Base-by-base conservation (phyloP, 2,329 filamentous ascomycete genomes). In the Grosmannia huntii region DNA sequence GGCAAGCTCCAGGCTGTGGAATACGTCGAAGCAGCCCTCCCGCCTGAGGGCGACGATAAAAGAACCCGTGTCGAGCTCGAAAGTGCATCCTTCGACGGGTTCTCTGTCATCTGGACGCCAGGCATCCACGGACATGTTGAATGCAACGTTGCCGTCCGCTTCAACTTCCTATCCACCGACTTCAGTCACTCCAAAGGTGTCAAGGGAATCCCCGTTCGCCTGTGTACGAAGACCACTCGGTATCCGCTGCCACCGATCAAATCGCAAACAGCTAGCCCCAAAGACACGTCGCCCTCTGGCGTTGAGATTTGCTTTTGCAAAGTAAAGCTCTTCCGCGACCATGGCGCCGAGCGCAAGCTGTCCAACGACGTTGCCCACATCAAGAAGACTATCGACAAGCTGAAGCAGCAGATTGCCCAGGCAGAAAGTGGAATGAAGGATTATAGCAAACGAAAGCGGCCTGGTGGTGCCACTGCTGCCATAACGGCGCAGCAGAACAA, bases 151-250 rank as follows among this genome's bases (percentile, higher is more conserved):
- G 87, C 90, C 10, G 89, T 97, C 14, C 88, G 94, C 52, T 99
- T 97, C 78, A 99, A 99, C 73, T 99, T 99, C 68, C 77, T 99
- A 0, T 99, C 94, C 0, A 99, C 94, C 10, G 94, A 99, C 69
- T 99, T 97, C 69, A 97, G 92, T 70, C 94, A 97, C 68, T 97
- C 94, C 11, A 99, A 99, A 68, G 94, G 94, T 52, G 94, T 99
- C 54, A 99, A 97, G 72, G 94, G 94, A 41, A 96, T 97, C 63
- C 92, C 94, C 0, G 91, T 99, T 5, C 79, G 94, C 58, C 79
- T 97, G 0, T 97, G 92, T 70, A 85, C 91, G 16, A 97, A 97
- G 72, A 97, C 94, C 0, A 63, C 60, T 1, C 55, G 51, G n/a
- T 62, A 61, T 49, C 57, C 58, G 4, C 11, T 55, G 5, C 56